These are phyloP conservation scores for Takakia lepidozioides DNA, from an alignment of 225 moss, liverwort and hornwort species.

Conservation along the genomic window DNA sequence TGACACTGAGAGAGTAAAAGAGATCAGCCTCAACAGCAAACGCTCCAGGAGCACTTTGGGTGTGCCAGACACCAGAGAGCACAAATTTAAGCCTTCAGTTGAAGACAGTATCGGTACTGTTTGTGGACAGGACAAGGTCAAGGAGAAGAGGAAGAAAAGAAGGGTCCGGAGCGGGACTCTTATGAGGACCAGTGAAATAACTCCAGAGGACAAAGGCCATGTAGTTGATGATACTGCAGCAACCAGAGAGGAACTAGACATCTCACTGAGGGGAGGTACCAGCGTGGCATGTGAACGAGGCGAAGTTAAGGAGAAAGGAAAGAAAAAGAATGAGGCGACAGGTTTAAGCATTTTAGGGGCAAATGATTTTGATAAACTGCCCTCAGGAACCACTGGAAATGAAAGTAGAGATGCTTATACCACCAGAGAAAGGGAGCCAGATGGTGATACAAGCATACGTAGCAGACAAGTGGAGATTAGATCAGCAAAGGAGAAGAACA, in stretches of 20 bases:
- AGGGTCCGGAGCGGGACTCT: constrained; percentile 1
- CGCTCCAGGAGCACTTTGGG: constrained; percentile 5
- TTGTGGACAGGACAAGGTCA: constrained; percentile 7
- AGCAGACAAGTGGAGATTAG: no score
- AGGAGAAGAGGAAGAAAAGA: constrained; percentile 20
- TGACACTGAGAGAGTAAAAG: background rate
- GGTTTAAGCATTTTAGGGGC: no score
- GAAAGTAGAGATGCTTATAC: no score
- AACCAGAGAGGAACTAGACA: constrained; percentile 7
- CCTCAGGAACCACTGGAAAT: no score
- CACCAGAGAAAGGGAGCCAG: no score
- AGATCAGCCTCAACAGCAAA: background rate
- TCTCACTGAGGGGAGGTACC: constrained; percentile 3
- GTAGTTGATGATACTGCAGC: constrained; percentile 5
- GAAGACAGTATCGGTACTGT: constrained; percentile 9
- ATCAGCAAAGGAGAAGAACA: constrained; percentile 9
- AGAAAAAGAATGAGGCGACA: constrained; percentile 7
- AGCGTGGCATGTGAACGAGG: constrained; percentile 6
- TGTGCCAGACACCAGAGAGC: constrained; percentile 5
- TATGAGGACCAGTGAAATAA: constrained; percentile 1
- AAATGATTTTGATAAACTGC: no score
- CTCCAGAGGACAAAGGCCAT: no score
- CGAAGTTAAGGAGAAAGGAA: constrained; percentile 2
- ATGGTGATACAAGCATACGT: no score
- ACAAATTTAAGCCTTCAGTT: constrained; percentile 6